Evolutionary conservation across 2,329 filamentous ascomycete species (phyloP).

Genomic region (Stagonosporopsis rhizophila): DNA sequence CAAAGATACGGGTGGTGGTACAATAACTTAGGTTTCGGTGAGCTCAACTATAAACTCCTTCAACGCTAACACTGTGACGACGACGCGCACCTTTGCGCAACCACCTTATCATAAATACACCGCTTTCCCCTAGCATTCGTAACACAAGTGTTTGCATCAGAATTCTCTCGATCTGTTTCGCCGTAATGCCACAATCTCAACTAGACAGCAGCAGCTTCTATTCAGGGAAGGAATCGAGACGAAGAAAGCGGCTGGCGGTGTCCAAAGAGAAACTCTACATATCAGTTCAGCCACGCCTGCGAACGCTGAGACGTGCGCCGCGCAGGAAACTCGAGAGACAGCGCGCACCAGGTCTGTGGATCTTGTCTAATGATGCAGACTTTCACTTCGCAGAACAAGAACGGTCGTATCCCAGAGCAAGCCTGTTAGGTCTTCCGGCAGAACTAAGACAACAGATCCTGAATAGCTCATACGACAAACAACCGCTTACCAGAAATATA

Average conservation of each 20-base stretch:
- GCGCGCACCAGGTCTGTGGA: not conserved
- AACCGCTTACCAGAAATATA: not conserved
- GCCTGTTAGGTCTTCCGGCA: not conserved
- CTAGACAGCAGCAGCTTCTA: not conserved
- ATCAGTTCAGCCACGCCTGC: not conserved
- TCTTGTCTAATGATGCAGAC: not conserved
- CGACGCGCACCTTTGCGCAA: too few relatives aligned
- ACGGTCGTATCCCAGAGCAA: not conserved
- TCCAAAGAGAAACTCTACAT: not conserved
- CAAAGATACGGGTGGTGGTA: too few relatives aligned
- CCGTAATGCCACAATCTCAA: not conserved
- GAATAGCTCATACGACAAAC: not conserved
- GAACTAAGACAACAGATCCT: not conserved
- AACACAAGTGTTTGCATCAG: too few relatives aligned
- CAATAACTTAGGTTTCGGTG: too few relatives aligned
- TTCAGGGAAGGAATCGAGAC: not conserved
- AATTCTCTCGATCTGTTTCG: not conserved
- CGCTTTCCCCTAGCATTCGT: too few relatives aligned
- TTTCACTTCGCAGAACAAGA: not conserved
- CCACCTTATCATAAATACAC: too few relatives aligned
- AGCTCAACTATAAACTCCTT: too few relatives aligned
- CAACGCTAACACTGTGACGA: too few relatives aligned
- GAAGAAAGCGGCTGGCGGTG: not conserved
- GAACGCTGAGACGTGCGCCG: not conserved
- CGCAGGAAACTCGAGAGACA: not conserved